Conservation (phyloP, 1,139 yeast genomes). For the Yamadazyma atlantica region DNA sequence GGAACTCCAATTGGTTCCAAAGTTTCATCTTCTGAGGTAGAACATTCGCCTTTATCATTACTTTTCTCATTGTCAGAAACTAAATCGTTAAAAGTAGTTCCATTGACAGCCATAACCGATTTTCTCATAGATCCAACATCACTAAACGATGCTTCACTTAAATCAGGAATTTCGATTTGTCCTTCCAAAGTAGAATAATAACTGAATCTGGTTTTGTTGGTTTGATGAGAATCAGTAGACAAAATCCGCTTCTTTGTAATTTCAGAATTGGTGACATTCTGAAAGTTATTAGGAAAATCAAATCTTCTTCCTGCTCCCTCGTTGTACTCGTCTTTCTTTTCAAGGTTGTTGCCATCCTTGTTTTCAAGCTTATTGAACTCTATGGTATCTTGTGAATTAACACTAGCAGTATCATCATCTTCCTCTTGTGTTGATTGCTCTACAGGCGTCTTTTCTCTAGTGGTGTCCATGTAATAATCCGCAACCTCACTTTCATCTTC, state of each 20-base stretch:
- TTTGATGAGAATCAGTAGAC: slow-evolving; percentile 15
- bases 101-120: slow-evolving; percentile 24
- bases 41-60: neutral
- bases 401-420: neutral
- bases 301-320: slow-evolving; percentile 37
- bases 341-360: slow-evolving; percentile 20
- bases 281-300: slow-evolving; percentile 37
- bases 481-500: slow-evolving; percentile 11
- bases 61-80: slow-evolving; percentile 18
- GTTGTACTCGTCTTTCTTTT: slow-evolving; percentile 23
- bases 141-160: slow-evolving; percentile 26
- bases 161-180: slow-evolving; percentile 47
- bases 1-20: slow-evolving; percentile 41
- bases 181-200: slow-evolving; percentile 30
- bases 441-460: slow-evolving; percentile 1
- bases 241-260: slow-evolving; percentile 19
- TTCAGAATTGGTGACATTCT: slow-evolving; percentile 35
- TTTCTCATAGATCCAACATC: slow-evolving; percentile 19
- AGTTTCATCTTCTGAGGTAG: slow-evolving; percentile 13
- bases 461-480: slow-evolving; percentile 10
- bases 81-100: slow-evolving; percentile 31
- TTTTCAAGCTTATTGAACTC: slow-evolving; percentile 9
- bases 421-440: neutral
- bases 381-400: slow-evolving; percentile 11
- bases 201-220: slow-evolving; percentile 23